phyloP scores from a whole-genome alignment of 1,284 basidiomycete genomes.

The Leucocoprinus gongylophorus region DNA sequence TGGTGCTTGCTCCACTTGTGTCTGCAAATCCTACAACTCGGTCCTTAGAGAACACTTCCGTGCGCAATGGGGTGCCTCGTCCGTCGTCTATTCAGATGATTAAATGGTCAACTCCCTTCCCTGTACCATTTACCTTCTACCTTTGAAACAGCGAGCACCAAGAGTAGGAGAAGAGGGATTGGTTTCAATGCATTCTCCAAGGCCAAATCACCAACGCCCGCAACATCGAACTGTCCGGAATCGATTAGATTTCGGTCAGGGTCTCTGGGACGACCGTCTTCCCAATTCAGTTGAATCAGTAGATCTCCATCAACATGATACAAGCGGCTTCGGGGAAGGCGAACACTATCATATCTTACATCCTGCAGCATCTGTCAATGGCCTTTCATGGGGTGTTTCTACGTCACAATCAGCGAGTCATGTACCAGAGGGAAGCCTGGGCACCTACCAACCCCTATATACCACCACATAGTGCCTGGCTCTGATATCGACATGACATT shows the following conservation, averaged over 20 bases:
- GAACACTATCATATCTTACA: constrained; percentile 88
- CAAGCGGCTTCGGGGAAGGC: constrained; percentile 69
- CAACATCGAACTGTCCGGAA: constrained; percentile 67
- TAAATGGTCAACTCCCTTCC: constrained; percentile 43
- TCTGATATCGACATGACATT: constrained; percentile 52
- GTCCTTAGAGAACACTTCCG: constrained; percentile 91
- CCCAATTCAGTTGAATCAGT: constrained; percentile 82
- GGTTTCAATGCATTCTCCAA: constrained; percentile 48
- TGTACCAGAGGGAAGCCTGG: constrained; percentile 63
- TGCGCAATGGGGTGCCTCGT: constrained; percentile 77
- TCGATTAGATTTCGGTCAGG: constrained; percentile 92
- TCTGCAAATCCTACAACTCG: constrained; percentile 96
- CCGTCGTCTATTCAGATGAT: constrained; percentile 48
- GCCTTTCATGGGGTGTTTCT: constrained; percentile 88
- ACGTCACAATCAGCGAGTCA: constrained; percentile 79
- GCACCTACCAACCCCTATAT: constrained; percentile 28
- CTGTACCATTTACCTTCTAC: constrained; percentile 25
- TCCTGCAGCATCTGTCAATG: constrained; percentile 86
- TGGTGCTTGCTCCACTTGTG: neutral
- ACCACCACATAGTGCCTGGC: constrained; percentile 21
- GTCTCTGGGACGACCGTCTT: constrained; percentile 79
- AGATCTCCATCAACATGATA: constrained; percentile 79
- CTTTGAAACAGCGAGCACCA: constrained; percentile 50
- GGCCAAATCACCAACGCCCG: constrained; percentile 45
- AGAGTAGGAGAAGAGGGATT: constrained; percentile 56